Base-by-base conservation (phyloP, 1,139 yeast genomes). In the Hemisphaericaspora subhashii region DNA sequence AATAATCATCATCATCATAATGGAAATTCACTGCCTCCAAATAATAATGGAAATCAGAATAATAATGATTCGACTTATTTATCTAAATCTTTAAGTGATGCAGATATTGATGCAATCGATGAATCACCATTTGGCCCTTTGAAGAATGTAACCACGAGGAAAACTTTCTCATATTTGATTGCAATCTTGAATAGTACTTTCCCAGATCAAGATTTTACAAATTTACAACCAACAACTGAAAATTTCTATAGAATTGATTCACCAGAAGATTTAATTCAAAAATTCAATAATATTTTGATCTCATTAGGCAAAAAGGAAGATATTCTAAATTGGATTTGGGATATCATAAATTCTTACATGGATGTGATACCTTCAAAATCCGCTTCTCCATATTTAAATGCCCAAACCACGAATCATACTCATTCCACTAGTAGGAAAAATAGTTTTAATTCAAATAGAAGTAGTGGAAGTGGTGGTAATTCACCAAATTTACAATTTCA, bases 41-140 rank as follows among this genome's bases (percentile, higher is more conserved):
- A 26, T 33, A 25, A 31, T 10, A 31, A 32, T 5, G n/a, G n/a
- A n/a, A n/a, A n/a, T n/a, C n/a, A n/a, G n/a, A n/a, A n/a, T n/a
- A n/a, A n/a, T n/a, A n/a, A n/a, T n/a, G 33, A 32, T 21, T 31
- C 44, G 7, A 38, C 45, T 3, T 43, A 43, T 22, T 41, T 46
- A 37, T 49, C 61, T 2, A 52, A 47, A 25, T 57, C 62, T 4
- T 48, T 60, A 28, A 52, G 47, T 32, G 48, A 48, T 6, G 64
- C 54, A 21, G 65, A 58, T 13, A 42, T 51, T 32, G 58, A 57
- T 5, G 51, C 57, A n/a, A 43, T 59, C 29, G 81, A 77, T 40
- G 73, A 72, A 25, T 87, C 96, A 1, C 98, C 98, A 0, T 92
- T 92, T 66, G 99, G 98, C 0, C 96, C 98, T 0, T 72, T 92